These are phyloP conservation scores for Sugiyamaella smithiae DNA, from an alignment of 805 yeast species.

Conservation along the genomic window DNA sequence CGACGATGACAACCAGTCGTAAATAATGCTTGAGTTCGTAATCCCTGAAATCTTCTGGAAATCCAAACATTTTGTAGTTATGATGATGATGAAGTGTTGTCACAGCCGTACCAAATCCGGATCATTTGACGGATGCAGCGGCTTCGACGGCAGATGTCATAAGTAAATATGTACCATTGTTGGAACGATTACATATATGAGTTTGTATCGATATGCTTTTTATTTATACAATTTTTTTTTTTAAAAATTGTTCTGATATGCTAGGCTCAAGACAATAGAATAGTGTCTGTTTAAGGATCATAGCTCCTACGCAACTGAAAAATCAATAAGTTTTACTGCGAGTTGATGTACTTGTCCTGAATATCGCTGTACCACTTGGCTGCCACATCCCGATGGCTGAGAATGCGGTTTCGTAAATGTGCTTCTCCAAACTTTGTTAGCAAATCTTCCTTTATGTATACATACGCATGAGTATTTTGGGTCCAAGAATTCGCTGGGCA, in stretches of 20 bases:
- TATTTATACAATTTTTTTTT: no score
- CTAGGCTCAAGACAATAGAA: no score
- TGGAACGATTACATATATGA: no score
- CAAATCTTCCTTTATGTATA: not conserved
- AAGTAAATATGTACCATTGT: no score
- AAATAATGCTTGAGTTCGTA: constrained; percentile 32
- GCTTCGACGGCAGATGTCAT: no score
- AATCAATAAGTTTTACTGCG: constrained; percentile 9
- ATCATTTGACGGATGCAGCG: no score
- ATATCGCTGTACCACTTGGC: constrained; percentile 41
- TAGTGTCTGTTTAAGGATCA: no score
- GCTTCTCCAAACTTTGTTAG: constrained; percentile 38
- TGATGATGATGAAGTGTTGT: not conserved
- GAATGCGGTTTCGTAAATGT: constrained; percentile 40
- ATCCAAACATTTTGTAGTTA: constrained; percentile 29
- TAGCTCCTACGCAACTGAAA: no score
- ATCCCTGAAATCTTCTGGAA: constrained; percentile 30
- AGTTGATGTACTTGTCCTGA: constrained; percentile 23
- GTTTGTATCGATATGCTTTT: no score
- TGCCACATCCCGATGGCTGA: constrained; percentile 42
- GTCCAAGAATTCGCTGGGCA: constrained; percentile 32
- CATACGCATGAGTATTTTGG: constrained; percentile 31
- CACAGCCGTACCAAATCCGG: not conserved
- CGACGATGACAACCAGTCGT: constrained; percentile 30
- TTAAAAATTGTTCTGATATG: no score